Evolutionary conservation across 208 protist genomes (phyloP).

Genomic region (Leishmania lainsoni): DNA sequence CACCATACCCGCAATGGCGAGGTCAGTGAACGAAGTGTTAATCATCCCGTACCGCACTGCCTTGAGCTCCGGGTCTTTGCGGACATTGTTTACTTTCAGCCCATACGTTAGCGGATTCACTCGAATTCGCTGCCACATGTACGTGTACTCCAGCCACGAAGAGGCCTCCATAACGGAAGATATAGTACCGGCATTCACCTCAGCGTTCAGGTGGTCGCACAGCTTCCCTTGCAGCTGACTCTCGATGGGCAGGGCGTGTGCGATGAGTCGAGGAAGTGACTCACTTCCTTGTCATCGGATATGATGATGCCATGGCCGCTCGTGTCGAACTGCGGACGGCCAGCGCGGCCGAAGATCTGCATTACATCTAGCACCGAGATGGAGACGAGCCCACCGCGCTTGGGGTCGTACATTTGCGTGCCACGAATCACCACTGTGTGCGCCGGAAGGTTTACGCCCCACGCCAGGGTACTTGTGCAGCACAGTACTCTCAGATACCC

Average conservation of each 20-base stretch:
- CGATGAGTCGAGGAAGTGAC: slow-evolving; percentile 96
- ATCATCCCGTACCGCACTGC: slow-evolving; percentile 94
- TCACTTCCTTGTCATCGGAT: slow-evolving; percentile 96
- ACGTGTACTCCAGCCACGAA: slow-evolving; percentile 98
- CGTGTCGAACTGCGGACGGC: slow-evolving; percentile 98
- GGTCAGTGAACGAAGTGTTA: slow-evolving; percentile 91
- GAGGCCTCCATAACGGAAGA: slow-evolving; percentile 95
- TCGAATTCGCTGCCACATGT: slow-evolving; percentile 97
- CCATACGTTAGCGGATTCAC: slow-evolving; percentile 97
- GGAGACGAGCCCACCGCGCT: slow-evolving; percentile 95
- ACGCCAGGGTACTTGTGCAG: slow-evolving; percentile 99
- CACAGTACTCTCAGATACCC: slow-evolving; percentile 95
- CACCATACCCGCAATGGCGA: slow-evolving; percentile 95
- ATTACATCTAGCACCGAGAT: slow-evolving; percentile 99
- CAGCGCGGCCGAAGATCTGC: slow-evolving; percentile 99
- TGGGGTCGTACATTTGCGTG: slow-evolving; percentile 95
- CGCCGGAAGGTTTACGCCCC: slow-evolving; percentile 99
- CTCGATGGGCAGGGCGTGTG: slow-evolving; percentile 97
- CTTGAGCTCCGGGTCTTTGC: slow-evolving; percentile 92
- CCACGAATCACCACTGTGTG: slow-evolving; percentile 99
- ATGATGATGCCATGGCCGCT: slow-evolving; percentile 98
- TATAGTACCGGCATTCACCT: slow-evolving; percentile 98
- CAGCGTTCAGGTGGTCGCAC: slow-evolving; percentile 98
- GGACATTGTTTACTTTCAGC: slow-evolving; percentile 90
- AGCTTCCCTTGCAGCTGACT: slow-evolving; percentile 93